Evolutionary conservation across 441 rosid species (phyloP), one percentile per base, ranked within the genome.

Genomic region (Erodium moschatum): DNA sequence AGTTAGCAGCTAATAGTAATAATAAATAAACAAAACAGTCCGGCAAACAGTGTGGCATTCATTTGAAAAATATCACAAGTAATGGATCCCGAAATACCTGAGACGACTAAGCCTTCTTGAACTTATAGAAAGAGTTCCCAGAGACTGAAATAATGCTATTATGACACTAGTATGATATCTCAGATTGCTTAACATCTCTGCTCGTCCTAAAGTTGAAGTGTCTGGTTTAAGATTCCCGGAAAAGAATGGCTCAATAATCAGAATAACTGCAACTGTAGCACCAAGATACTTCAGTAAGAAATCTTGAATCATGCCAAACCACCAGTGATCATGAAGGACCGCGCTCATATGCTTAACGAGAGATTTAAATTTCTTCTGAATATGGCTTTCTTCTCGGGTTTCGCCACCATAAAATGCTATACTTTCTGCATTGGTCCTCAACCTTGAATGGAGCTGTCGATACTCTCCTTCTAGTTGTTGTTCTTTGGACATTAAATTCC

Each of bases 221-320:
- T 90, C 98, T 24, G 97, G 95, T 81, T 87, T 89, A 20, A 96
- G 94, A 80, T 85, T 67, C 70, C 99, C 99, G 70, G 94, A 74
- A 80, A 96, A 96, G 82, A 96, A 95, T 58, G 99, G 99, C 81
- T 92, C 99, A 62, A 95, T 90, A 73, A 95, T 89, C 81, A 95
- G 80, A 73, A 95, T 71, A 70, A 90, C 97, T 66, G 99, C 95
- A 69, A 95, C 90, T 21, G 99, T 95, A 19, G 99, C 99, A 67
- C 99, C 99, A 73, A 95, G 95, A 83, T 95, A 95, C 81, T 95
- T 95, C 77, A 90, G 81, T 72, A 95, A 79, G 81, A 95, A 95
- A 81, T 95, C 98, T 66, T 95, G 98, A 79, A 95, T 90, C 98
- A 95, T 95, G 80, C 99, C 99, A 81, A 95, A 95, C 99, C 99